Evolutionary conservation across 306 rosid species (phyloP).

Genomic region (Cicer yamashitae): DNA sequence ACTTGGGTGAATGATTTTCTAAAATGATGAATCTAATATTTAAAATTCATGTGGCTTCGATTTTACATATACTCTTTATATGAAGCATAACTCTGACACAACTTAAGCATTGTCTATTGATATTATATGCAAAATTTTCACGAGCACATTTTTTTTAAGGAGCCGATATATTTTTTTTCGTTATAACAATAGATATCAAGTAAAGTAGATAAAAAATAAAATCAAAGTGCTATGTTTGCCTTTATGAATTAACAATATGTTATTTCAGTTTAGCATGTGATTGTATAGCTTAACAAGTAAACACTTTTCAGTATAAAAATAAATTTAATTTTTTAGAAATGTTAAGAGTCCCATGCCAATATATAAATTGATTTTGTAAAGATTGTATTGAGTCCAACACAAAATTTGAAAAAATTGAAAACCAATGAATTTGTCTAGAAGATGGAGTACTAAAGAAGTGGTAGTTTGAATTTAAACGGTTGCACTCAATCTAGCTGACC

Average conservation of each 20-base stretch:
- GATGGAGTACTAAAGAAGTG: neutral
- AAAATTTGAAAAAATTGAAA: too few relatives aligned
- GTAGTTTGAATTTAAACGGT: neutral
- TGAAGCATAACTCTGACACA: conserved; percentile 46
- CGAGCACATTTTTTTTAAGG: neutral
- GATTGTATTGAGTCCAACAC: too few relatives aligned
- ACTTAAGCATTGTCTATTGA: conserved; percentile 38
- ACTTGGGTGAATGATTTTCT: conserved; percentile 15
- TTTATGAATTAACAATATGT: neutral
- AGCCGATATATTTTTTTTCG: neutral
- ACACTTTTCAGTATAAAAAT: too few relatives aligned
- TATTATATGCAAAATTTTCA: neutral
- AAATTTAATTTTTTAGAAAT: too few relatives aligned
- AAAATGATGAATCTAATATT: conserved; percentile 33
- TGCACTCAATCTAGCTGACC: neutral
- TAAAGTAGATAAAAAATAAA: neutral
- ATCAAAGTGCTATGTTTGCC: conserved; percentile 5
- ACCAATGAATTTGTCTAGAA: neutral
- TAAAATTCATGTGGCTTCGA: conserved; percentile 23
- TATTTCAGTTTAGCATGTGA: conserved; percentile 12
- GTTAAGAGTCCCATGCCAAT: too few relatives aligned
- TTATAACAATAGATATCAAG: neutral
- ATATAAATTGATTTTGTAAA: too few relatives aligned
- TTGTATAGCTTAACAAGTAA: neutral
- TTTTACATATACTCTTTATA: conserved; percentile 3